phyloP scores from a whole-genome alignment of 2,329 filamentous ascomycete genomes.

The Sodiomyces alkalinus region DNA sequence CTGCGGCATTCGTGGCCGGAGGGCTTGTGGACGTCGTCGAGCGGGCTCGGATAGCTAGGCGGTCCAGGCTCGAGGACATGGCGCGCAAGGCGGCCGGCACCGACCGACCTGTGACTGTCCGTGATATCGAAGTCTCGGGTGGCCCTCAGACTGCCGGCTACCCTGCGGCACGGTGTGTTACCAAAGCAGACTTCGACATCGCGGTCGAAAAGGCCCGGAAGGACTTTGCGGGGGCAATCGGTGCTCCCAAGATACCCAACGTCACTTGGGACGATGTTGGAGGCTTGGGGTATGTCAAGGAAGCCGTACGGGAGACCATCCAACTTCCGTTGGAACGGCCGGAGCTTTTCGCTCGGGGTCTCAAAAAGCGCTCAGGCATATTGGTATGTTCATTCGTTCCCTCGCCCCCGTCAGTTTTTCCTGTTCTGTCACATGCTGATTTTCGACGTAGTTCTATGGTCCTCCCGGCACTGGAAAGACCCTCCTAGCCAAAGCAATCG shows the following conservation, averaged over 20 bases:
- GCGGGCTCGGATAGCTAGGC: constrained; percentile 65
- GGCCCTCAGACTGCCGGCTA: constrained; percentile 78
- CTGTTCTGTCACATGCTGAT: too few species aligned
- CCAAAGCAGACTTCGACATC: constrained; percentile 72
- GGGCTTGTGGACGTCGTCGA: constrained; percentile 92
- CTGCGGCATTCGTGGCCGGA: constrained; percentile 84
- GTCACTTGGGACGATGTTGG: constrained; percentile 95
- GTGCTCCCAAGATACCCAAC: constrained; percentile 93
- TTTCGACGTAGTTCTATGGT: constrained; percentile 84
- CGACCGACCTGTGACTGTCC: constrained; percentile 40
- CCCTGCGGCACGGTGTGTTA: constrained; percentile 60
- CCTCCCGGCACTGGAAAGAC: constrained; percentile 88
- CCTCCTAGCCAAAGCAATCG: constrained; percentile 81
- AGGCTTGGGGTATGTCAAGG: constrained; percentile 84
- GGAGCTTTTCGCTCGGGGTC: constrained; percentile 88
- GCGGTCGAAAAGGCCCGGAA: constrained; percentile 91
- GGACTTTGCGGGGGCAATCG: constrained; percentile 95
- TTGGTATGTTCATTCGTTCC: too few species aligned
- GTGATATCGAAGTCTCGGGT: constrained; percentile 79
- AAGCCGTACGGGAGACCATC: constrained; percentile 93
- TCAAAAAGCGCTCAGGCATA: constrained; percentile 95
- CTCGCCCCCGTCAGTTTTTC: too few species aligned
- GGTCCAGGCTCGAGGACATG: constrained; percentile 59
- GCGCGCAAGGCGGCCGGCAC: constrained; percentile 30
- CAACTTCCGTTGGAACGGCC: constrained; percentile 82